phyloP scores from a whole-genome alignment of 495 filamentous ascomycete genomes.

The Astrothelium macrocarpum region DNA sequence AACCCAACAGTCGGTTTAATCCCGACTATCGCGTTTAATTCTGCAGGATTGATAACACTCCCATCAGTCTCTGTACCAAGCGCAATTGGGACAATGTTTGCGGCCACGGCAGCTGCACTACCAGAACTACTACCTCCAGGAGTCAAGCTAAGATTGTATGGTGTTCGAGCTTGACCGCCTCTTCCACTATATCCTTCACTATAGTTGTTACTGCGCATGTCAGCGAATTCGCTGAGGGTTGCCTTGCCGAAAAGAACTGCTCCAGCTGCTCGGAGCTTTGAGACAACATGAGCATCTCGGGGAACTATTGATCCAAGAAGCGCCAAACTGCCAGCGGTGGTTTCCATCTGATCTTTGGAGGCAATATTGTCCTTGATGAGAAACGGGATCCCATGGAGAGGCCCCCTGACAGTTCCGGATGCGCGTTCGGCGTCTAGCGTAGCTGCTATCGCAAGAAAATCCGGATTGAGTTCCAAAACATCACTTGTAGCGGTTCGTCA shows the following conservation, averaged over 20 bases:
- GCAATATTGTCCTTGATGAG: conserved; percentile 54
- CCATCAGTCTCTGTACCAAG: conserved; percentile 70
- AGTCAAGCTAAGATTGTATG: conserved; percentile 62
- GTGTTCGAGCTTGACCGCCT: conserved; percentile 54
- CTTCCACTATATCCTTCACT: conserved; percentile 58
- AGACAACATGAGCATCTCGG: conserved; percentile 54
- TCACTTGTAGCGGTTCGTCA: conserved; percentile 29
- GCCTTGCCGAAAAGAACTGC: conserved; percentile 62
- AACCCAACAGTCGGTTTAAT: conserved; percentile 61
- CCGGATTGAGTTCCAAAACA: conserved; percentile 53
- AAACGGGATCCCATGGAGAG: conserved; percentile 64
- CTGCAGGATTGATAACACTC: conserved; percentile 62
- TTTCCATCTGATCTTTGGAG: conserved; percentile 34
- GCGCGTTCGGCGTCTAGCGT: conserved; percentile 49
- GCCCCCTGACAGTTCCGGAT: conserved; percentile 44
- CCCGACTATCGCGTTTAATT: conserved; percentile 54
- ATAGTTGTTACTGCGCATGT: conserved; percentile 61
- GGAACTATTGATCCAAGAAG: conserved; percentile 56
- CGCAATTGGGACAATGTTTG: conserved; percentile 52
- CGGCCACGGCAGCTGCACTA: conserved; percentile 50
- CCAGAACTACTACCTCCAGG: conserved; percentile 59
- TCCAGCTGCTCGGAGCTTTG: conserved; percentile 51
- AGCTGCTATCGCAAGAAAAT: conserved; percentile 48
- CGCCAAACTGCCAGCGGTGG: conserved; percentile 42
- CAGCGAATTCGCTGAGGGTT: conserved; percentile 63